Percentiles rank a stretch among this genome's conserved stretches.
Evolutionary conservation across 768 basidiomycete genomes (phyloP).

Genomic region (Lentinula sp.): DNA sequence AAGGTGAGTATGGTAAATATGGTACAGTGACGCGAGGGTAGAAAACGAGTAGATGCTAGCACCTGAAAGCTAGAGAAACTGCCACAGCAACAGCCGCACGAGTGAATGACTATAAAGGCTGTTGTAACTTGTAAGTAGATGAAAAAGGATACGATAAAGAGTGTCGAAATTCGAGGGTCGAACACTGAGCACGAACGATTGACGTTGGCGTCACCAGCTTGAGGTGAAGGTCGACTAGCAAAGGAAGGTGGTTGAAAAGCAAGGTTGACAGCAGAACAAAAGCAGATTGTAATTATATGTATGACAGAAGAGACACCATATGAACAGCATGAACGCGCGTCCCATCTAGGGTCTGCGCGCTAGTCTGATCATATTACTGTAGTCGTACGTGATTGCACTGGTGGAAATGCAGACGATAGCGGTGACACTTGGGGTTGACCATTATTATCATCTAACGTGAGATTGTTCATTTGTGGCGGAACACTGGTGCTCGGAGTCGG

Average conservation of each 20-base stretch:
- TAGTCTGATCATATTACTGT: conserved; percentile 14
- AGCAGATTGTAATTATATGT: not conserved
- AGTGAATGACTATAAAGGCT: not conserved
- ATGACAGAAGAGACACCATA: not conserved
- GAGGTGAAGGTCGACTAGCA: not conserved
- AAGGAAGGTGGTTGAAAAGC: not conserved
- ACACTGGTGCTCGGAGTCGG: conserved; percentile 38
- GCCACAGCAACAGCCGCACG: not conserved
- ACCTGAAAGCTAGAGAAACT: not conserved
- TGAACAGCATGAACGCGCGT: not conserved
- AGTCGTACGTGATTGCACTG: conserved; percentile 29
- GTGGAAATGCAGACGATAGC: conserved; percentile 80
- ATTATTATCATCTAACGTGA: conserved; percentile 29
- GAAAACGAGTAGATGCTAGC: not conserved
- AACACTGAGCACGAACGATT: not conserved
- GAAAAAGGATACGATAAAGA: not conserved
- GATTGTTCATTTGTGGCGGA: conserved; percentile 19
- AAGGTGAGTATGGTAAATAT: not conserved
- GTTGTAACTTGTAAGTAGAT: not conserved
- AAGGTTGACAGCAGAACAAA: not conserved
- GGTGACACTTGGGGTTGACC: conserved; percentile 60
- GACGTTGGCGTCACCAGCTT: not conserved
- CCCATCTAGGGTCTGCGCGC: not conserved
- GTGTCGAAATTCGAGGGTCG: not conserved
- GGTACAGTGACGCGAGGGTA: not conserved